Evolutionary conservation across 2,329 filamentous ascomycete genomes (phyloP).

Genomic region (Mollisia scopiformis): DNA sequence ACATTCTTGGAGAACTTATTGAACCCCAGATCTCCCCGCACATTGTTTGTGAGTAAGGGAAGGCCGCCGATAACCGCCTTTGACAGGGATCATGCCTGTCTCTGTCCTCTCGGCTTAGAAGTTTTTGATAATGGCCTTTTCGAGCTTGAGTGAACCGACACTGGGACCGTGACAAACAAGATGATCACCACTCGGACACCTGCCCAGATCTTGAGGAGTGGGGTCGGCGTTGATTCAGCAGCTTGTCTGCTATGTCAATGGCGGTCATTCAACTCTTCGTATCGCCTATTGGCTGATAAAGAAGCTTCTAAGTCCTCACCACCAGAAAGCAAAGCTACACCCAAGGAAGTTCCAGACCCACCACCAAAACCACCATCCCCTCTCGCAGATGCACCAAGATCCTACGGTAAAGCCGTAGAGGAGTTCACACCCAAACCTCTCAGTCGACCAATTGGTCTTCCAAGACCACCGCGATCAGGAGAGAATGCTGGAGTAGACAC

Average conservation of each 20-base stretch:
- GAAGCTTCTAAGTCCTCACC: conserved; percentile 17
- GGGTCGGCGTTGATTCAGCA: conserved; percentile 33
- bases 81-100: too few species aligned
- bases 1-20: neutral
- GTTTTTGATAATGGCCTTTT: neutral
- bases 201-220: conserved; percentile 20
- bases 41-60: too few species aligned
- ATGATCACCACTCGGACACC: conserved; percentile 32
- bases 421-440: conserved; percentile 63
- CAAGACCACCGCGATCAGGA: conserved; percentile 70
- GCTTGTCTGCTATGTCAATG: conserved; percentile 56
- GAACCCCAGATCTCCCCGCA: neutral
- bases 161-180: neutral
- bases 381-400: conserved; percentile 60
- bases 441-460: conserved; percentile 80
- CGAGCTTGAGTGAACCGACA: neutral
- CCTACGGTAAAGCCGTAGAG: conserved; percentile 58
- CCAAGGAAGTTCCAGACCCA: neutral
- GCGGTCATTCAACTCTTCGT: conserved; percentile 51
- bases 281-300: conserved; percentile 39
- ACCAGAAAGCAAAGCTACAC: neutral
- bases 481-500: conserved; percentile 81
- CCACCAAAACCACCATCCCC: conserved; percentile 42
- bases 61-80: neutral
- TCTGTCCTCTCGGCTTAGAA: too few species aligned